phyloP scores from a whole-genome alignment of 257 asterid species.

The Solanum arcanum region DNA sequence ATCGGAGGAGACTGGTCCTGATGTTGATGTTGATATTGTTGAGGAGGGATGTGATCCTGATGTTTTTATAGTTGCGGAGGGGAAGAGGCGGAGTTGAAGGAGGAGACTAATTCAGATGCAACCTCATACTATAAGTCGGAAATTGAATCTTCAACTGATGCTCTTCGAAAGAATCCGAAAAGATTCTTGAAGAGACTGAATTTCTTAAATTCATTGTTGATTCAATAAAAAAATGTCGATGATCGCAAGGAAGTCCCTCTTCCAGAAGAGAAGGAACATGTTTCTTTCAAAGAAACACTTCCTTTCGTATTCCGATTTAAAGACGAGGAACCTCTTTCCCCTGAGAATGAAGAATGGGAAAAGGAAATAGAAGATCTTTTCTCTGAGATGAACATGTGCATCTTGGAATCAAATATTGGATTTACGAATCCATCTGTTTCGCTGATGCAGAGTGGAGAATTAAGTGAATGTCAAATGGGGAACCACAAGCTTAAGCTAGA shows the following conservation, averaged over 20 bases:
- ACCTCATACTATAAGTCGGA: neutral
- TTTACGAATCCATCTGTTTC: neutral
- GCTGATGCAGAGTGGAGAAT: neutral
- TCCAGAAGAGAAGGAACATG: neutral
- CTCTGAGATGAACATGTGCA: conserved; percentile 28
- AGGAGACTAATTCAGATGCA: neutral
- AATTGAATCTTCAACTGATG: neutral
- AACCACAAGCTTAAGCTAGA: conserved; percentile 31
- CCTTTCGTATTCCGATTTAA: conserved; percentile 35
- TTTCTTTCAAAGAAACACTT: neutral
- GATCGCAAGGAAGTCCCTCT: conserved; percentile 2
- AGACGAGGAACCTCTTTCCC: neutral
- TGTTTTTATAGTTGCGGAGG: neutral
- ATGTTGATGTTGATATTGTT: neutral
- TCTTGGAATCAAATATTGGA: conserved; percentile 13
- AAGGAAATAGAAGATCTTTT: conserved; percentile 38
- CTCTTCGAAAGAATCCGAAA: neutral
- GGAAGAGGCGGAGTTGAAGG: no score
- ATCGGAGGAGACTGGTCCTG: neutral
- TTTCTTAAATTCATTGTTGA: conserved; percentile 6
- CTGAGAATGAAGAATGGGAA: conserved; percentile 31
- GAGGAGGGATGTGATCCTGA: neutral
- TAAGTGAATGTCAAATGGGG: conserved; percentile 28
- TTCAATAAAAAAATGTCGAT: conserved; percentile 12
- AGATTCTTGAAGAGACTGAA: neutral